These are phyloP conservation scores for Sporothrix pallida DNA, from an alignment of 2,329 filamentous ascomycete genomes.

Conservation along the genomic window DNA sequence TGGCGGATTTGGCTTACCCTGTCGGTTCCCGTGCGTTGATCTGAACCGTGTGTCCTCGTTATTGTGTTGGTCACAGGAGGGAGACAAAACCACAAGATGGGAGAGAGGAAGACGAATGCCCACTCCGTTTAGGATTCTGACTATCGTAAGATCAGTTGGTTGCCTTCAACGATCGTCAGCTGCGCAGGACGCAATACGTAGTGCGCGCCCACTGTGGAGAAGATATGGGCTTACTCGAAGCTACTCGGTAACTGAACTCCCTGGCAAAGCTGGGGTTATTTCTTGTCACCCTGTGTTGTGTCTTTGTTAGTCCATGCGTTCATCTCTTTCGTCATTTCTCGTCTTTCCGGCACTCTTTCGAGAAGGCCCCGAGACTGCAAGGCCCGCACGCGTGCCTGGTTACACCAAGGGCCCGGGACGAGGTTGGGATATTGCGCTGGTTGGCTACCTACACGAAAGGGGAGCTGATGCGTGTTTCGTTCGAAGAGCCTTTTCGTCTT, in stretches of 20 bases:
- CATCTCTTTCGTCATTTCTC: not conserved
- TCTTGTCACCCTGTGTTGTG: not conserved
- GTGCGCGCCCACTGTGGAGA: not conserved
- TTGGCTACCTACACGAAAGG: conserved; percentile 41
- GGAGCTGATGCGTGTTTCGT: conserved; percentile 34
- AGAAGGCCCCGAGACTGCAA: not conserved
- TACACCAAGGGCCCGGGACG: conserved; percentile 42
- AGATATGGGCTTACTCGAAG: conserved; percentile 5
- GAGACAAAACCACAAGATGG: not conserved
- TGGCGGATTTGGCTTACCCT: conserved; percentile 29
- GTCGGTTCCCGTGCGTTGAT: conserved; percentile 29
- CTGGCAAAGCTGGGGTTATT: conserved; percentile 10
- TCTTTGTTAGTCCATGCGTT: not conserved
- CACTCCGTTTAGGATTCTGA: not conserved
- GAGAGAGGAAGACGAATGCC: not conserved
- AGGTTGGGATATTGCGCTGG: conserved; percentile 37
- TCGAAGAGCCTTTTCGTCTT: not conserved
- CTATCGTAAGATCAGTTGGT: conserved; percentile 5
- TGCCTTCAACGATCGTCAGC: conserved; percentile 26
- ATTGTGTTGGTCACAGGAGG: conserved; percentile 15
- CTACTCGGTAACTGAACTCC: not conserved
- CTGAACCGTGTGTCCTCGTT: conserved; percentile 20
- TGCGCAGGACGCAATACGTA: conserved; percentile 14
- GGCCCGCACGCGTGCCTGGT: conserved; percentile 39
- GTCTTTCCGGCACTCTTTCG: not conserved